These are phyloP conservation scores for Aspergillus campestris DNA, from an alignment of 495 filamentous ascomycete genomes.

Conservation along the genomic window DNA sequence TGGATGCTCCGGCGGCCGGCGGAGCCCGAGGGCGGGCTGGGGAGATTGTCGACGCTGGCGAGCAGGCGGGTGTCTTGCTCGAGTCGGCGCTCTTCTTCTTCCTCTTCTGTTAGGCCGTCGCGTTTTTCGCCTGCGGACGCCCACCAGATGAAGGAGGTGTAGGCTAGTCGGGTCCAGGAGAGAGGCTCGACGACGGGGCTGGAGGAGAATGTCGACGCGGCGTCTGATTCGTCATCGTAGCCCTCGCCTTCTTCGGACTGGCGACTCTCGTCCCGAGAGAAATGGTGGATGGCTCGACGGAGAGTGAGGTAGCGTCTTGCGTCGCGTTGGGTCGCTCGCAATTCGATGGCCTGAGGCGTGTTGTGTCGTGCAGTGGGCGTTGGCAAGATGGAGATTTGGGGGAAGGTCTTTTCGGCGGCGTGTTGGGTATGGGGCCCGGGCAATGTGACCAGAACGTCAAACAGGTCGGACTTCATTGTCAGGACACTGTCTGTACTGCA, in stretches of 20 bases:
- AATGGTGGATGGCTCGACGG: slow-evolving; percentile 52
- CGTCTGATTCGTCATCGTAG: slow-evolving; percentile 29
- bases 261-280: slow-evolving; percentile 27
- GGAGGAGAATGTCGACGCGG: slow-evolving; percentile 39
- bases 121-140: slow-evolving; percentile 86
- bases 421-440: slow-evolving; percentile 55
- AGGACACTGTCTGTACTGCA: slow-evolving; percentile 93
- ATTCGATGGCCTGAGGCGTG: slow-evolving; percentile 13
- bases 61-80: slow-evolving; percentile 37
- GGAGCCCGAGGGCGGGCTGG: slow-evolving; percentile 21
- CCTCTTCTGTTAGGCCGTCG: slow-evolving; percentile 37
- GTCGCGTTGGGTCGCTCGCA: slow-evolving; percentile 91
- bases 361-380: slow-evolving; percentile 19
- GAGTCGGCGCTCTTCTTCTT: slow-evolving; percentile 33
- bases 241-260: slow-evolving; percentile 10
- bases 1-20: slow-evolving; percentile 36
- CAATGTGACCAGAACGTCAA: slow-evolving; percentile 78
- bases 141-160: slow-evolving; percentile 96
- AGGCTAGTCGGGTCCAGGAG: slow-evolving; percentile 86
- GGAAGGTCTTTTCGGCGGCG: slow-evolving; percentile 56
- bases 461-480: slow-evolving; percentile 72
- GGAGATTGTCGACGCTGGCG: slow-evolving; percentile 31
- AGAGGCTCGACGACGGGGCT: slow-evolving; percentile 60
- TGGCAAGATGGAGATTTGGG: slow-evolving; percentile 46
- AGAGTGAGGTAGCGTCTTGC: slow-evolving; percentile 69